phyloP scores from a whole-genome alignment of 2,329 filamentous ascomycete genomes.

The Parafenestella ontariensis region DNA sequence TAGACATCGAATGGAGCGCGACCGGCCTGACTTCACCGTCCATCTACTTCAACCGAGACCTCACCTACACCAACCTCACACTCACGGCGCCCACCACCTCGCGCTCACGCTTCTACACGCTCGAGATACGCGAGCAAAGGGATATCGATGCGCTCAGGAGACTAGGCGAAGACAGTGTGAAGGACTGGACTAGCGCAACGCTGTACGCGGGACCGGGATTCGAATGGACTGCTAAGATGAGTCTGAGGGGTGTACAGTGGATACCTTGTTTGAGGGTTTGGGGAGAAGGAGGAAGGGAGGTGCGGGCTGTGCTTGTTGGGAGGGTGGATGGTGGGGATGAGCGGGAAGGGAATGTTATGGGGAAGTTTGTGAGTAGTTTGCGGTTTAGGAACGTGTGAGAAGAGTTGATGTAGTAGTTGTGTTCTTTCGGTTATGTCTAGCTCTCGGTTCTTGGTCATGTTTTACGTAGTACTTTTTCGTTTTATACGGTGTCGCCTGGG shows the following conservation, averaged over 20 bases:
- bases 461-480: too few relatives aligned
- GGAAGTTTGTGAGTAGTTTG: slow-evolving; percentile 3
- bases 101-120: slow-evolving; percentile 17
- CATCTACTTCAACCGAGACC: background rate
- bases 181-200: slow-evolving; percentile 25
- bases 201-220: slow-evolving; percentile 29
- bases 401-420: background rate
- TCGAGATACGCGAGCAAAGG: slow-evolving; percentile 14
- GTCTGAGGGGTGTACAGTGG: slow-evolving; percentile 31
- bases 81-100: background rate
- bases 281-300: slow-evolving; percentile 32
- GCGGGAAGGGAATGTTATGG: background rate
- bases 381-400: background rate
- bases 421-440: too few relatives aligned
- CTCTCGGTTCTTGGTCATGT: too few relatives aligned
- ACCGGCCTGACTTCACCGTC: slow-evolving; percentile 57
- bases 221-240: slow-evolving; percentile 1
- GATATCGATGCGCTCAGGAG: slow-evolving; percentile 6
- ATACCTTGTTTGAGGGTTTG: slow-evolving; percentile 43
- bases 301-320: slow-evolving; percentile 34
- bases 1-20: slow-evolving; percentile 85
- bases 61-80: background rate
- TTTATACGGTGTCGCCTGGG: too few relatives aligned
- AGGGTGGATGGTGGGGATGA: slow-evolving; percentile 22
- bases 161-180: slow-evolving; percentile 4